Evolutionary conservation across 1,284 basidiomycete genomes (phyloP), one percentile per base, ranked within the genome.

Genomic region (Irpex rosettiformis): DNA sequence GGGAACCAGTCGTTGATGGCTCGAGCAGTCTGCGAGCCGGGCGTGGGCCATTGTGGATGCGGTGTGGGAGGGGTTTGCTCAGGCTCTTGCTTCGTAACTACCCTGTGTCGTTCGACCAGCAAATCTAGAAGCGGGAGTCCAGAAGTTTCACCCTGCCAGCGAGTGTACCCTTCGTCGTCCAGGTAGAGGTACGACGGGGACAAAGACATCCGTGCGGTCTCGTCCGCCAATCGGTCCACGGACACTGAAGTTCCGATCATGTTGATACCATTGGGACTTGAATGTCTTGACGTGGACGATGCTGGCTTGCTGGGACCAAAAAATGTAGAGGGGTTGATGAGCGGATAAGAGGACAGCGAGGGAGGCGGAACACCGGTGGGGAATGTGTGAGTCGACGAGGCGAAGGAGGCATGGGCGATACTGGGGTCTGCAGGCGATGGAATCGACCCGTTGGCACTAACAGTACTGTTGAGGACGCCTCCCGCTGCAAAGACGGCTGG

Each of bases 101-200:
- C 62, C 18, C 66, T 65, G 53, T 78, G 78, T 30, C 77, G 75
- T 67, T 93, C 91, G 22, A 92, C 81, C 27, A 96, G 76, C 6
- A 93, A 74, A 68, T 94, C 91, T 28, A 95, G 81, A 11, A 95
- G 80, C 1, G 93, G 93, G 2, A 95, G 80, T 13, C 93, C 93
- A 2, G 93, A 95, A 0, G 92, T 92, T 67, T 94, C 92, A 30
- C 93, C 93, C 75, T 93, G 90, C 90, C 90, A 93, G 58, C 90
- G 77, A 0, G 90, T 89, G 67, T 86, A 88, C 0, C 89, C 89
- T 69, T 91, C 89, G 67, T 92, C 89, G 63, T 92, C 89, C 59
- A 90, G 84, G 67, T 92, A 92, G 21, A 92, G 78, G 68, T 92
- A 92, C 0, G 88, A 89, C 0, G 88, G 86, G 0, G 85, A 81